Percentiles rank a stretch among this genome's conserved stretches.
These are phyloP conservation scores for Dorcoceras hygrometricum DNA, from an alignment of 257 asterid species.

Conservation along the genomic window DNA sequence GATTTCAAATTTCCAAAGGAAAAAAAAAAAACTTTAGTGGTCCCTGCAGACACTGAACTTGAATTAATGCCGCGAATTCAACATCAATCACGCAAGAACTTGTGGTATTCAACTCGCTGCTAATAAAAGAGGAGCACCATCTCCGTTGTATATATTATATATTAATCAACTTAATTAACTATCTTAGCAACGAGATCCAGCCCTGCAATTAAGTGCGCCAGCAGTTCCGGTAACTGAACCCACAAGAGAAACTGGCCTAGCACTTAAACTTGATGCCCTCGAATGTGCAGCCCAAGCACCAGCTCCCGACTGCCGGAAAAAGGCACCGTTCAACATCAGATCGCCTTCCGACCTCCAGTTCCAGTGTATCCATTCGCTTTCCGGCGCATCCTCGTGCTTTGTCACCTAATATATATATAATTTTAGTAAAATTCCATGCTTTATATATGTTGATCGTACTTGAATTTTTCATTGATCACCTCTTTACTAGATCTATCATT, in stretches of 20 bases:
- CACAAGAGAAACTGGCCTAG: conserved; percentile 65
- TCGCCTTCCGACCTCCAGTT: conserved; percentile 92
- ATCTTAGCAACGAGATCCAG: conserved; percentile 56
- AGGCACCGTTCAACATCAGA: conserved; percentile 81
- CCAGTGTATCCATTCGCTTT: conserved; percentile 75
- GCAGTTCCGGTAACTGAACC: conserved; percentile 55
- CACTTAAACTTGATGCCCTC: conserved; percentile 77
- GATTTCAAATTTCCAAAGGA: too few species aligned
- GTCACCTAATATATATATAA: conserved; percentile 47
- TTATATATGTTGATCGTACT: too few species aligned
- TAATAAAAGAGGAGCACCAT: not conserved
- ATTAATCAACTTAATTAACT: not conserved
- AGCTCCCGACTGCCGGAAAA: conserved; percentile 61
- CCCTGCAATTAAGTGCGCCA: conserved; percentile 60
- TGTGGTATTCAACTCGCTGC: not conserved
- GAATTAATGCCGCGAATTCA: not conserved
- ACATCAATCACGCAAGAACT: conserved; percentile 38
- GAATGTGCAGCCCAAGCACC: conserved; percentile 56
- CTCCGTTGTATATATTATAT: not conserved
- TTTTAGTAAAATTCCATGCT: too few species aligned
- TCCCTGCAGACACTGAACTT: conserved; percentile 6
- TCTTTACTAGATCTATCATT: conserved; percentile 40
- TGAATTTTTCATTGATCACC: conserved; percentile 27
- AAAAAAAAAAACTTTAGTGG: conserved; percentile 7
- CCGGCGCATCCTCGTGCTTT: conserved; percentile 85